Percentiles rank a stretch among this genome's conserved stretches.
Conservation (phyloP, 768 basidiomycete genomes). For the Tubosaeta brunneosetosa region DNA sequence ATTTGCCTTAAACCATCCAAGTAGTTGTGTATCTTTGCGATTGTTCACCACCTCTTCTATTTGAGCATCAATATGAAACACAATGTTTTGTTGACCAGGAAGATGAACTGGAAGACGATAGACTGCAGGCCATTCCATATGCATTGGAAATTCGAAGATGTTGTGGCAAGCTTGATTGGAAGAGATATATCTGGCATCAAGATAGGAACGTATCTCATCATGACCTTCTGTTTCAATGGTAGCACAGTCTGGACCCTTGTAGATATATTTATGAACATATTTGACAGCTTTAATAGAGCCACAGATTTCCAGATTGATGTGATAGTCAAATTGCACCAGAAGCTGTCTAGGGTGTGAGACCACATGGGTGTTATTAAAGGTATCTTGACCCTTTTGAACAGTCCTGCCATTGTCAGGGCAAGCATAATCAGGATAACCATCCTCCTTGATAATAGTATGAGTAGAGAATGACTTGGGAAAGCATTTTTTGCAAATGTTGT, state of each 20-base stretch:
- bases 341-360: conserved; percentile 40
- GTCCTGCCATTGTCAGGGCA: conserved; percentile 10
- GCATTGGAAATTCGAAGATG: conserved; percentile 1
- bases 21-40: conserved; percentile 22
- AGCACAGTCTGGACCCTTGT: conserved; percentile 3
- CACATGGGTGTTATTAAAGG: conserved; percentile 36
- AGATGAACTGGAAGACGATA: conserved; percentile 6
- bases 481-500: conserved; percentile 40
- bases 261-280: too few relatives aligned
- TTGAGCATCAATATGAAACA: conserved; percentile 29
- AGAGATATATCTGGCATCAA: conserved; percentile 5
- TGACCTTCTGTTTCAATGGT: neutral
- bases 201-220: conserved; percentile 2
- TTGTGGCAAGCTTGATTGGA: conserved; percentile 2
- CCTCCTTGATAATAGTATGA: conserved; percentile 32
- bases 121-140: conserved; percentile 5
- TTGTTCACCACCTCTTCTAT: conserved; percentile 12
- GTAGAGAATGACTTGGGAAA: conserved; percentile 40
- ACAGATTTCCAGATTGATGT: too few relatives aligned
- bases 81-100: neutral
- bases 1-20: conserved; percentile 32
- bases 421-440: conserved; percentile 39
- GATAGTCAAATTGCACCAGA: conserved; percentile 20
- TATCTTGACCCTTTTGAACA: conserved; percentile 16
- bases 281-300: too few relatives aligned